Conservation (phyloP, 1,284 basidiomycete species). For the Cerrena zonata region DNA sequence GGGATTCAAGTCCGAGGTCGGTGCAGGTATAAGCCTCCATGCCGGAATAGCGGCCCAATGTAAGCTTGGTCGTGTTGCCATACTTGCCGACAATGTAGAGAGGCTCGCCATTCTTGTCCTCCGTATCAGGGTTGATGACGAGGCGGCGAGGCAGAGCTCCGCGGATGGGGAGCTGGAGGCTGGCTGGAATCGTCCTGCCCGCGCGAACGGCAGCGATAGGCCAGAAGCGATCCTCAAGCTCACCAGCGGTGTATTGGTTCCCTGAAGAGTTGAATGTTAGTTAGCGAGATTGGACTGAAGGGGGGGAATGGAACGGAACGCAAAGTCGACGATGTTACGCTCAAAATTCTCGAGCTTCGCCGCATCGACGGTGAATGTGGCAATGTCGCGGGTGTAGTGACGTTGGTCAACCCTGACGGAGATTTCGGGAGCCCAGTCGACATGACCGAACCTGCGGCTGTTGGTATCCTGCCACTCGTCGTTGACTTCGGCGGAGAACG, state of each 20-base stretch:
- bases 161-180: conserved; percentile 23
- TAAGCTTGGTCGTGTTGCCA: conserved; percentile 24
- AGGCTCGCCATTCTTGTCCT: conserved; percentile 18
- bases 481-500: conserved; percentile 15
- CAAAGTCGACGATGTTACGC: conserved; percentile 24
- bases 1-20: conserved; percentile 13
- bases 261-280: conserved; percentile 20
- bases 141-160: conserved; percentile 17
- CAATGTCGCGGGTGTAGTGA: conserved; percentile 24
- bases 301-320: conserved; percentile 17
- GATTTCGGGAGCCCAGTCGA: conserved; percentile 30
- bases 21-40: conserved; percentile 18
- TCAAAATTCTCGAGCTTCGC: conserved; percentile 16
- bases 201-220: conserved; percentile 17
- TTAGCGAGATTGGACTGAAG: conserved; percentile 14
- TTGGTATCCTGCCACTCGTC: conserved; percentile 20
- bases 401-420: conserved; percentile 20
- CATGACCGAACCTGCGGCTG: conserved; percentile 20
- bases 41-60: conserved; percentile 21
- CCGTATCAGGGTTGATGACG: conserved; percentile 11
- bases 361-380: conserved; percentile 19
- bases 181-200: conserved; percentile 20
- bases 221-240: conserved; percentile 26
- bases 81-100: conserved; percentile 26
- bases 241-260: conserved; percentile 16